Conservation (phyloP, 2,329 filamentous ascomycete genomes). For the Hypoxylon sp. region DNA sequence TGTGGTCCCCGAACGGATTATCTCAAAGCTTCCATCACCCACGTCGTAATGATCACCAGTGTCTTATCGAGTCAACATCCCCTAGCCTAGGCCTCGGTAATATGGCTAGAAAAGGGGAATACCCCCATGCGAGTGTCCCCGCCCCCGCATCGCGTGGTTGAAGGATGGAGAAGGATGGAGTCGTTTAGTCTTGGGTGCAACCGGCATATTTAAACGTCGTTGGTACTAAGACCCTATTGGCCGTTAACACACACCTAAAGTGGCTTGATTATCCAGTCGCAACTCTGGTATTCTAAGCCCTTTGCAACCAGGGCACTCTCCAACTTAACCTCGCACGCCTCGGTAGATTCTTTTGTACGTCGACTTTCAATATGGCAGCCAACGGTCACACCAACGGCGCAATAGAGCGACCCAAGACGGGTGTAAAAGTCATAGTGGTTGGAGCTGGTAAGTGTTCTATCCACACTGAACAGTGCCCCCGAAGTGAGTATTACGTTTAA, state of each 20-base stretch:
- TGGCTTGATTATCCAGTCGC: conserved; percentile 30
- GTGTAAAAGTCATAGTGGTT: conserved; percentile 68
- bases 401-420: conserved; percentile 56
- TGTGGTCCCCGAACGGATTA: conserved; percentile 29
- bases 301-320: conserved; percentile 30
- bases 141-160: conserved; percentile 39
- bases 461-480: background rate
- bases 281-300: conserved; percentile 22
- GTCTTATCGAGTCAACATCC: conserved; percentile 25
- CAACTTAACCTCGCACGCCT: conserved; percentile 14
- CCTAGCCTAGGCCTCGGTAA: conserved; percentile 25
- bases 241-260: conserved; percentile 31
- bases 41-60: conserved; percentile 15
- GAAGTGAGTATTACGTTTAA: background rate
- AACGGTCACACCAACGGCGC: conserved; percentile 41
- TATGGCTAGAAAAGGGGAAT: conserved; percentile 23
- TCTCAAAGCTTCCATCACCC: conserved; percentile 19
- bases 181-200: conserved; percentile 27
- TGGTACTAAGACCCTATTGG: conserved; percentile 35
- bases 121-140: conserved; percentile 31
- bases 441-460: conserved; percentile 59
- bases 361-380: conserved; percentile 41
- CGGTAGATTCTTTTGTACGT: conserved; percentile 24
- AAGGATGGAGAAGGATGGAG: conserved; percentile 31
- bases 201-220: conserved; percentile 45